Conservation (phyloP, 331 rosid genomes). For the Cydonia oblonga region DNA sequence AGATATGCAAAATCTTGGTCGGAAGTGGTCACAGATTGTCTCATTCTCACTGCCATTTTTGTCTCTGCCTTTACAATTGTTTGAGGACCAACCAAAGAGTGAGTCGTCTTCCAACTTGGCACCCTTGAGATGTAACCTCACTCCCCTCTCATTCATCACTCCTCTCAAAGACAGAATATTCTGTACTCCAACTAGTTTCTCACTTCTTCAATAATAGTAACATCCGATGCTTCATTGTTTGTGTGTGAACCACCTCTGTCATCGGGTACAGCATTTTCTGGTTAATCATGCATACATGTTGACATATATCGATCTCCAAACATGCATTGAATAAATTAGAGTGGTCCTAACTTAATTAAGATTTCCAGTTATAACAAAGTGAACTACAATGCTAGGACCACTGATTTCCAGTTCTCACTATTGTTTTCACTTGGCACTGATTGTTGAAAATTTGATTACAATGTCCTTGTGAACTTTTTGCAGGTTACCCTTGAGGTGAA, state of each 20-base stretch:
- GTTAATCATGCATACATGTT: too few species aligned
- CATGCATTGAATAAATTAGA: too few species aligned
- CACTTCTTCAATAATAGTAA: conserved; percentile 9
- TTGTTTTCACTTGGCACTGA: background rate
- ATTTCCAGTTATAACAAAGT: too few species aligned
- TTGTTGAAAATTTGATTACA: background rate
- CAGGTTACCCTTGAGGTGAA: conserved; percentile 84
- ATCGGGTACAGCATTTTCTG: too few species aligned
- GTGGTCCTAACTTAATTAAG: too few species aligned
- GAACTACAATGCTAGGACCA: too few species aligned
- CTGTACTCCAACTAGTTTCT: background rate
- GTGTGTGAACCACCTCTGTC: too few species aligned
- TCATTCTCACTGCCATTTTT: conserved; percentile 22
- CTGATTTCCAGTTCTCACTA: too few species aligned
- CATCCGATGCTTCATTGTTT: background rate
- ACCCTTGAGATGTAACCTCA: background rate
- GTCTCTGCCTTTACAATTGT: conserved; percentile 13
- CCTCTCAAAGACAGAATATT: background rate
- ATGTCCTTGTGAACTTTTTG: background rate
- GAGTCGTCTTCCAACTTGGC: conserved; percentile 10
- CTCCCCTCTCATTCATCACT: background rate
- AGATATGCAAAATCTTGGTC: conserved; percentile 24
- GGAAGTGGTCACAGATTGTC: conserved; percentile 8
- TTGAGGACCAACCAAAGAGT: conserved; percentile 31
- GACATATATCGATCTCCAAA: too few species aligned